Evolutionary conservation across 345 rosid species (phyloP).

Genomic region (Euphorbia lathyris): DNA sequence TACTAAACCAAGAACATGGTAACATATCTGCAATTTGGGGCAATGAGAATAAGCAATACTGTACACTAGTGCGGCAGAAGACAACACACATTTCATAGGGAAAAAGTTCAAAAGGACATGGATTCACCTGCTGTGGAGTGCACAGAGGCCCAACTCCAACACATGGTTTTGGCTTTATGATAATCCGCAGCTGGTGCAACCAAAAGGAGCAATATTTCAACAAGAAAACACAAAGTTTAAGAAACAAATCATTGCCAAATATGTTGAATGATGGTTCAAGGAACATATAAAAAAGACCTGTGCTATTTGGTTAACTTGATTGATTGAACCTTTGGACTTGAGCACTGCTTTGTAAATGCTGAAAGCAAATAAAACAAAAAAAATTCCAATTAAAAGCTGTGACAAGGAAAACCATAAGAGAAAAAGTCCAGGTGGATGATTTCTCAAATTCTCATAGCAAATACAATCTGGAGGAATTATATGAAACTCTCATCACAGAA

Average conservation of each 20-base stretch:
- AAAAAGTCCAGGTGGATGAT: constrained; percentile 1
- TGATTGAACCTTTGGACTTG: constrained; percentile 81
- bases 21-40: constrained; percentile 74
- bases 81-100: constrained; percentile 14
- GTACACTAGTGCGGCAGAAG: neutral
- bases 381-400: constrained; percentile 4
- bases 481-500: neutral
- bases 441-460: neutral
- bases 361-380: constrained; percentile 32
- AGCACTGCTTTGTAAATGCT: constrained; percentile 81
- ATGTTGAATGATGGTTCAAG: constrained; percentile 16
- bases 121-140: constrained; percentile 81
- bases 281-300: constrained; percentile 61
- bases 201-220: constrained; percentile 27
- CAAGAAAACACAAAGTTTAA: constrained; percentile 8
- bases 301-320: constrained; percentile 86
- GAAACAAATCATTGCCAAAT: constrained; percentile 9
- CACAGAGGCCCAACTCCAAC: constrained; percentile 74
- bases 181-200: constrained; percentile 74
- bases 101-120: constrained; percentile 5
- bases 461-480: neutral
- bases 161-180: constrained; percentile 76
- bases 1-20: constrained; percentile 91
- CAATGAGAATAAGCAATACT: constrained; percentile 25
- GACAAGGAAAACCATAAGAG: neutral